Evolutionary conservation across 495 filamentous ascomycete genomes (phyloP), one percentile per base, ranked within the genome.

Genomic region (Penicillium longicatenatum): DNA sequence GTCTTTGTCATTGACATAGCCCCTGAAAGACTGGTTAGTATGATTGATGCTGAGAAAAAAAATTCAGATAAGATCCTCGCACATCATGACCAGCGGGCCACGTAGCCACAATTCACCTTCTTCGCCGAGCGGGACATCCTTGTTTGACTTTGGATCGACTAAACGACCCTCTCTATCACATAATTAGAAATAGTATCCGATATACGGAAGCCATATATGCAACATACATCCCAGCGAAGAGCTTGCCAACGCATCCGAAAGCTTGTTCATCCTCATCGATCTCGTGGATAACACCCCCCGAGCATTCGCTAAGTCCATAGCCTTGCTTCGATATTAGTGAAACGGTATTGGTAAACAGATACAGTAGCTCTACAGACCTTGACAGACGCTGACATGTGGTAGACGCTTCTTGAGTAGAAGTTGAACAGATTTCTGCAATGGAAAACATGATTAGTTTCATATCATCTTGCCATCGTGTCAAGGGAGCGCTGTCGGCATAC

Each of bases 211-310:
- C n/a, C 1, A 8, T 16, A 8, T 10, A 39, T 33, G 52, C 1
- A 35, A 39, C 54, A 19, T 50, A 56, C 54, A 56, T n/a, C 14
- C 54, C 54, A 1, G 54, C 54, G 14, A 56, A 56, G 14, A 56
- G 54, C 46, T 56, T 56, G 30, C 54, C 54, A 50, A 56, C 54
- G 20, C 54, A 56, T 43, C 54, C 54, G 35, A 56, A 50, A 30
- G 54, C 54, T 10, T 41, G 12, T 20, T 56, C 45, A 19, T 56
- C 54, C 39, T 56, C 54, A 30, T 56, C 44, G 12, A 56, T 50
- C 35, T 56, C 30, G 39, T 56, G 54, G 10, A 56, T 56, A 49
- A 56, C 31, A 4, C 54, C 54, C 1, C 54, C 54, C 12, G 54
- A 41, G 21, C 54, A 56, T 33, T 56, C 54, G n/a, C 45, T 56